Base-by-base conservation (phyloP, 1,139 yeast genomes). In the Hemisphaericaspora lyxosophila region DNA sequence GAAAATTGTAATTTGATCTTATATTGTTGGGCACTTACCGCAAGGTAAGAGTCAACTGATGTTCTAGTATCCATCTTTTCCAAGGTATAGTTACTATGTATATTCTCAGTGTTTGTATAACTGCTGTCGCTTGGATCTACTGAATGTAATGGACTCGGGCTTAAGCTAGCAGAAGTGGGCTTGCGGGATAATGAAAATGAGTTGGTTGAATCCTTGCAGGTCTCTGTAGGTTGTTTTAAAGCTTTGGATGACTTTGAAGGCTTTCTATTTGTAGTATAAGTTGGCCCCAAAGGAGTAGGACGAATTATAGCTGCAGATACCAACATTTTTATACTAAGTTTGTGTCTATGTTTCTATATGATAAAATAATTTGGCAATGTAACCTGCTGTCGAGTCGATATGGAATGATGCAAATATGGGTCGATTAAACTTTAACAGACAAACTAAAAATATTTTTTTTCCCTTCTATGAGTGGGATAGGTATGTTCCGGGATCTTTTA, bases 31-130 rank as follows among this genome's bases (percentile, higher is more conserved):
- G 36, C 34, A 14, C 23, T 20, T 16, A 34, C 41, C 7, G 34
- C 32, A 36, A 39, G 50, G 44, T 55, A 51, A 37, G 62, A 57
- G 35, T 55, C 60, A 8, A 60, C 48, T 73, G 88, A 82, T 4
- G 69, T 54, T 37, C 64, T 64, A 19, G 73, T 62, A 12, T 78
- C 79, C 53, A 75, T 64, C 23, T 53, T 59, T 0, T 70, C 72
- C 3, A 79, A 47, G 43, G 73, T 57, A 39, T 64, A 64, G 31
- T 57, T 54, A 8, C 36, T 35, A 26, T 38, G 31, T 9, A 34
- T 34, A 13, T 34, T 34, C 8, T 24, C 20, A 9, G 19, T 20
- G 14, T 20, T 20, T 20, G 7, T 20, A 20, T 8, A 20, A 20
- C 31, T 15, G 6, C n/a, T 8, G n/a, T n/a, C n/a, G 16, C n/a